Base-by-base conservation (phyloP, 75 land plant species). In the Gnetum montanum region DNA sequence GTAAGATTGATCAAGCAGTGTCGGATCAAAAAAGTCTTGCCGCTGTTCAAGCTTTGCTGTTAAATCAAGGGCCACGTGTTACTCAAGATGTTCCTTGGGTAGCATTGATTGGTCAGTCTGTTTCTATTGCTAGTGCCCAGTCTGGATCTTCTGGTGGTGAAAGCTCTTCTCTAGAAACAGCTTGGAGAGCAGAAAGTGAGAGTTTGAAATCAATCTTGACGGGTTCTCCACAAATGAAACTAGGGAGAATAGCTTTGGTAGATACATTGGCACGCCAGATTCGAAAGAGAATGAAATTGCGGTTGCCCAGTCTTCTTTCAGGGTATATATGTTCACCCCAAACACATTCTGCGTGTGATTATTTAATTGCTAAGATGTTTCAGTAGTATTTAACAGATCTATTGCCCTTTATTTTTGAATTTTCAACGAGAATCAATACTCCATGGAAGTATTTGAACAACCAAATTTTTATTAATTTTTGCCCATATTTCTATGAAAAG, bases 181-280 rank as follows among this genome's bases (percentile, higher is more conserved):
- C 99, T n/a, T 95, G 99, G 99, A 74, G 74, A 40, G 99, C 99
- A 49, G 99, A 95, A 60, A 79, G 67, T 64, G 99, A 95, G 61
- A 82, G 83, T 61, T 61, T 95, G 16, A 90, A 79, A 60, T 78
- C 91, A 16, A 81, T 95, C 48, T 48, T 95, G 37, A 59, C 77
- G 43, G 85, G 87, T 4, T 88, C 92, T 26, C 79, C 99, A 22
- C 81, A 82, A 54, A 70, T 53, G 36, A 90, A 88, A 70, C 85
- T 95, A 47, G 99, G 99, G 8, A 86, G 99, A 66, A 36, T 80
- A 63, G 96, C 99, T 28, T 68, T 95, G 58, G 82, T 95, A 6
- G 99, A 95, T 26, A 75, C 92, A 3, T 74, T 95, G 58, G 82
- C 99, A 35, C 65, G 59, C 11, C 99, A 95, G 64, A 95, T 95